Conservation (phyloP, 805 yeast species). For the Yarrowia keelungensis region DNA sequence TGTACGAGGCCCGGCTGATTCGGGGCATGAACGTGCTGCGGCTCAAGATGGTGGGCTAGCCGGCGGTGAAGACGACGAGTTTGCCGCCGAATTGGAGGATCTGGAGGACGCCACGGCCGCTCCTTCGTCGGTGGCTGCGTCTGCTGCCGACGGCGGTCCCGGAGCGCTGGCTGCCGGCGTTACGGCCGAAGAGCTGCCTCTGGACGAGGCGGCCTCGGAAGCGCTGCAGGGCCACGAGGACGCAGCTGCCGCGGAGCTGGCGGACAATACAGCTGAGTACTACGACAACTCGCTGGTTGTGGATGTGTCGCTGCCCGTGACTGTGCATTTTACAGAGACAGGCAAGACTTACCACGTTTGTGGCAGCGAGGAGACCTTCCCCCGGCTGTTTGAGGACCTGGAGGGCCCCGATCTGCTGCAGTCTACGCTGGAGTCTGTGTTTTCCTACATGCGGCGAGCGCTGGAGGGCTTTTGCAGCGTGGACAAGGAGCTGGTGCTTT, state of each 20-base stretch:
- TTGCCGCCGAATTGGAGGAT: conserved; percentile 16
- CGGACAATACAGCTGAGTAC: conserved; percentile 11
- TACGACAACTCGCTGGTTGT: conserved; percentile 22
- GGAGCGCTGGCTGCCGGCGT: background rate
- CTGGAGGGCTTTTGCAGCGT: conserved; percentile 33
- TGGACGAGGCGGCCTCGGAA: conserved; percentile 16
- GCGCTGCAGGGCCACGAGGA: conserved; percentile 31
- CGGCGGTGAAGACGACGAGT: conserved; percentile 1
- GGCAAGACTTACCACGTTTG: conserved; percentile 20
- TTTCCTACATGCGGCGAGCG: conserved; percentile 40
- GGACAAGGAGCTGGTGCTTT: conserved; percentile 43
- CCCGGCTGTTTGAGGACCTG: conserved; percentile 4
- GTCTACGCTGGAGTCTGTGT: conserved; percentile 42
- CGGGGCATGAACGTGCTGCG: conserved; percentile 30
- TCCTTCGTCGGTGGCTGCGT: background rate
- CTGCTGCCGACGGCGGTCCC: conserved; percentile 13
- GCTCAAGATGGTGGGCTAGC: conserved; percentile 30
- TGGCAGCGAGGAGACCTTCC: conserved; percentile 10
- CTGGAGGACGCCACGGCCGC: conserved; percentile 4
- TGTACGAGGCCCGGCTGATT: conserved; percentile 29
- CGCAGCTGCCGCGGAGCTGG: conserved; percentile 11
- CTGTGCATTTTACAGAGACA: conserved; percentile 7
- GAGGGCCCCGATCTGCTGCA: conserved; percentile 6
- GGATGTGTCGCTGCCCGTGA: conserved; percentile 18
- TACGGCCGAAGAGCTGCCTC: conserved; percentile 9